Conservation (phyloP, 1,139 yeast species). For the Suhomyces guaymorum region DNA sequence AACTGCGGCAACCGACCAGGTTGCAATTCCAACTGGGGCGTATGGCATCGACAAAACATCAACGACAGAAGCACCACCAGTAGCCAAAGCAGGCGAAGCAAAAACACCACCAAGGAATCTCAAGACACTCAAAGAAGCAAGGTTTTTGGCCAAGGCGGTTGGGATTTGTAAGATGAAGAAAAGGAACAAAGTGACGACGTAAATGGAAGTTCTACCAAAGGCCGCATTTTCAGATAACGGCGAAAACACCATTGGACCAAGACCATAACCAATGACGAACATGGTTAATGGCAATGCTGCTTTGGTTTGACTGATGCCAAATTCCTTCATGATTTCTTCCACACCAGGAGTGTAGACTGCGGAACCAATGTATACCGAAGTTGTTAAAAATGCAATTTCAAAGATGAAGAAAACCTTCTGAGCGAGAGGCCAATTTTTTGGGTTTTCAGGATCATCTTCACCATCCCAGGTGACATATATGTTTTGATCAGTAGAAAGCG, state of each 20-base stretch:
- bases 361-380: constrained; percentile 58
- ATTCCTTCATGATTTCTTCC: constrained; percentile 29
- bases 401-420: constrained; percentile 40
- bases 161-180: constrained; percentile 34
- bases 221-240: constrained; percentile 41
- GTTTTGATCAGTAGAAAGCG: background rate
- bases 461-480: constrained; percentile 45
- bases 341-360: constrained; percentile 63
- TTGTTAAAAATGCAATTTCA: constrained; percentile 47
- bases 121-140: constrained; percentile 32
- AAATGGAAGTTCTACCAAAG: constrained; percentile 54
- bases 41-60: constrained; percentile 28
- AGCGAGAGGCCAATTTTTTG: constrained; percentile 53
- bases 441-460: constrained; percentile 56
- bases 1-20: constrained; percentile 38
- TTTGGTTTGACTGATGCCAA: constrained; percentile 24
- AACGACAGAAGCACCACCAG: constrained; percentile 39
- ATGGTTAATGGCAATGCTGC: constrained; percentile 37
- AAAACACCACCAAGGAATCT: constrained; percentile 37
- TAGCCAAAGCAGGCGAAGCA: constrained; percentile 36
- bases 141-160: constrained; percentile 29
- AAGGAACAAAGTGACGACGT: constrained; percentile 29
- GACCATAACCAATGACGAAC: constrained; percentile 41
- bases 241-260: constrained; percentile 41
- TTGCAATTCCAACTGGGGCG: constrained; percentile 33